A percentile compares a stretch with the other conserved stretches of the same genome.
These are phyloP conservation scores for Rhizopogon vesiculosus DNA, from an alignment of 768 basidiomycete species.

Conservation along the genomic window DNA sequence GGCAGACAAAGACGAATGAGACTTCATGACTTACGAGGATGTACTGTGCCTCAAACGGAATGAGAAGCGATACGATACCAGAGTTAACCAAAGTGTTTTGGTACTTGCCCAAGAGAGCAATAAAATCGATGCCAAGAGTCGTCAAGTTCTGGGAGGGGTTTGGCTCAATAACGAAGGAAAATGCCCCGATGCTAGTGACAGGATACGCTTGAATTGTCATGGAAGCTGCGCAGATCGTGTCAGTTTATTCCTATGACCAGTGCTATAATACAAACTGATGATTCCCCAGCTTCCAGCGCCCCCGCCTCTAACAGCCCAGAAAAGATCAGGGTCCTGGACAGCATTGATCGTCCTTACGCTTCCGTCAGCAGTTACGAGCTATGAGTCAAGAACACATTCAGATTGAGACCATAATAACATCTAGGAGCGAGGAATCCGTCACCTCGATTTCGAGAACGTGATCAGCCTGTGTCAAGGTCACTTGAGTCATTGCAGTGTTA, in stretches of 20 bases:
- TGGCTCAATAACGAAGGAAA: slow-evolving; percentile 8
- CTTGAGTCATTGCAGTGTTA: background rate
- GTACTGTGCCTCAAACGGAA: slow-evolving; percentile 6
- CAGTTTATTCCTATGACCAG: background rate
- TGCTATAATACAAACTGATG: slow-evolving; percentile 22
- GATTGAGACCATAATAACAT: background rate
- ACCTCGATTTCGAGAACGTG: slow-evolving; percentile 39
- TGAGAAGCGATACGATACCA: slow-evolving; percentile 8
- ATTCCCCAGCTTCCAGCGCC: slow-evolving; percentile 51
- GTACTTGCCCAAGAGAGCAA: slow-evolving; percentile 13
- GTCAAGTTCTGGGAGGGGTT: slow-evolving; percentile 7
- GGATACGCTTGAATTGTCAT: slow-evolving; percentile 11
- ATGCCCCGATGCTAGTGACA: slow-evolving; percentile 8
- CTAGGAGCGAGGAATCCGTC: background rate
- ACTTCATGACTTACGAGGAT: slow-evolving; percentile 7
- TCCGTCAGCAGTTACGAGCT: slow-evolving; percentile 39
- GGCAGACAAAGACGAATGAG: no score
- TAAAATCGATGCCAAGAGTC: slow-evolving; percentile 13
- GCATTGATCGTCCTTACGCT: slow-evolving; percentile 34
- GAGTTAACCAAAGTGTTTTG: slow-evolving; percentile 9
- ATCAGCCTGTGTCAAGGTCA: slow-evolving; percentile 31
- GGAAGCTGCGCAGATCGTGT: slow-evolving; percentile 6
- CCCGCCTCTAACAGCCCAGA: slow-evolving; percentile 51
- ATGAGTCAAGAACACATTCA: background rate
- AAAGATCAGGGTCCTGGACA: slow-evolving; percentile 40